phyloP scores from a whole-genome alignment of 192 early-diverging fungal species.

The Cladochytrium replicatum region DNA sequence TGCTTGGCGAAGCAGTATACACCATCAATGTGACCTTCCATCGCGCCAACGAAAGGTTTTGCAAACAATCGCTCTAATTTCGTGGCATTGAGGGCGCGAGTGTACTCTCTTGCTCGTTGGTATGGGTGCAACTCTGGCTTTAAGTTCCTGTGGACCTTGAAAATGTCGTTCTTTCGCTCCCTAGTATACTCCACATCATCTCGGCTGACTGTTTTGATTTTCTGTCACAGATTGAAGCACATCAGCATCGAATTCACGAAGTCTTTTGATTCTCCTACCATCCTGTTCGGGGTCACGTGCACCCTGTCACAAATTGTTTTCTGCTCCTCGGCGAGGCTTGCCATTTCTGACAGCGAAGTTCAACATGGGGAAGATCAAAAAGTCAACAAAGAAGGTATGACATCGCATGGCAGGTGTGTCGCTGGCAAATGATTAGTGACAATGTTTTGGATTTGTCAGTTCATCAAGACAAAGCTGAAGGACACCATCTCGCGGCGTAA shows the following conservation, averaged over 20 bases:
- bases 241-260: too few relatives aligned
- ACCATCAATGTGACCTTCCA: constrained; percentile 89
- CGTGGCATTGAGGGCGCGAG: constrained; percentile 83
- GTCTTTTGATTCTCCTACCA: too few relatives aligned
- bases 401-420: too few relatives aligned
- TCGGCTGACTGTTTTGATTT: constrained; percentile 89
- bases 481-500: constrained; percentile 44
- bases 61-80: constrained; percentile 95
- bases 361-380: constrained; percentile 51
- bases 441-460: too few relatives aligned
- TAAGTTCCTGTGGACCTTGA: constrained; percentile 75
- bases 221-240: too few relatives aligned
- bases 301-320: too few relatives aligned
- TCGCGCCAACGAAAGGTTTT: constrained; percentile 87
- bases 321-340: too few relatives aligned
- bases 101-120: constrained; percentile 90
- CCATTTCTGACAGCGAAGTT: constrained; percentile 1
- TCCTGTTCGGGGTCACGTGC: too few relatives aligned
- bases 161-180: constrained; percentile 76
- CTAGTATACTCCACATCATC: constrained; percentile 66
- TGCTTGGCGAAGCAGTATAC: constrained; percentile 94
- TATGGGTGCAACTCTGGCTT: constrained; percentile 88
- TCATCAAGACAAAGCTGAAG: constrained; percentile 67
- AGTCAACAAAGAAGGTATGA: constrained; percentile 68
- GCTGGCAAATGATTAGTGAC: too few relatives aligned